A percentile compares a stretch with the other conserved stretches of the same genome.
Conservation (phyloP, 768 basidiomycete genomes). For the Phylloporus rhodoxanthus region DNA sequence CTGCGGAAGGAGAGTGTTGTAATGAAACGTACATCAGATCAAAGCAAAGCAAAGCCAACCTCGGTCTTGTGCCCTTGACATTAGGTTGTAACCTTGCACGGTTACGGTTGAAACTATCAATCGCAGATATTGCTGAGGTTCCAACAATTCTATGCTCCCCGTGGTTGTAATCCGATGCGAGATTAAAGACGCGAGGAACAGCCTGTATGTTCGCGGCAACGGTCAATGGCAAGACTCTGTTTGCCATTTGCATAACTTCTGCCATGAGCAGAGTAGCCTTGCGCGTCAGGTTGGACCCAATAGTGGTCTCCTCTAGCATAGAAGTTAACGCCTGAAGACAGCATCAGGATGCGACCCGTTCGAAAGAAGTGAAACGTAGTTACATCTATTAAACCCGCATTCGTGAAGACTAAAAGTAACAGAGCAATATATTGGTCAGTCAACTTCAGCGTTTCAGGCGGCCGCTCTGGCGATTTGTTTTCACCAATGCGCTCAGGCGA, state of each 20-base stretch:
- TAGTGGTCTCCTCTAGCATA: slow-evolving; percentile 78
- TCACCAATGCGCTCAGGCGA: slow-evolving; percentile 22
- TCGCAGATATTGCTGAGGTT: slow-evolving; percentile 75
- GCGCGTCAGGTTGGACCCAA: slow-evolving; percentile 67
- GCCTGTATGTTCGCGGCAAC: slow-evolving; percentile 84
- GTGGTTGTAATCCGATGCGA: slow-evolving; percentile 76
- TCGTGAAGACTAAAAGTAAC: slow-evolving; percentile 74
- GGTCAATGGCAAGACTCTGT: slow-evolving; percentile 75
- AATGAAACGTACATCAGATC: background rate
- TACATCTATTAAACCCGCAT: slow-evolving; percentile 87
- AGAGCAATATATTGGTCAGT: slow-evolving; percentile 92
- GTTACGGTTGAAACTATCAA: slow-evolving; percentile 94
- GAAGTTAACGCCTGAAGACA: slow-evolving; percentile 64
- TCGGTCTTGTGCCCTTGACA: slow-evolving; percentile 53
- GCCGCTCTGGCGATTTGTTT: slow-evolving; percentile 43
- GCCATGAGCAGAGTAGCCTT: slow-evolving; percentile 91
- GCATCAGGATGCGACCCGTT: slow-evolving; percentile 3
- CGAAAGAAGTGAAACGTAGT: slow-evolving; percentile 17
- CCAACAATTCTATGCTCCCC: slow-evolving; percentile 79
- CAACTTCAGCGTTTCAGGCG: slow-evolving; percentile 60
- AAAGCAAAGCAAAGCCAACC: slow-evolving; percentile 37
- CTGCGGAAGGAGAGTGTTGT: slow-evolving; percentile 28
- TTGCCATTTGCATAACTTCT: slow-evolving; percentile 84
- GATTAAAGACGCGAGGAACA: slow-evolving; percentile 76
- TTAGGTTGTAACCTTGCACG: slow-evolving; percentile 61